Evolutionary conservation across 768 basidiomycete species (phyloP), one percentile per base, ranked within the genome.

Genomic region (Clathrus columnatus): DNA sequence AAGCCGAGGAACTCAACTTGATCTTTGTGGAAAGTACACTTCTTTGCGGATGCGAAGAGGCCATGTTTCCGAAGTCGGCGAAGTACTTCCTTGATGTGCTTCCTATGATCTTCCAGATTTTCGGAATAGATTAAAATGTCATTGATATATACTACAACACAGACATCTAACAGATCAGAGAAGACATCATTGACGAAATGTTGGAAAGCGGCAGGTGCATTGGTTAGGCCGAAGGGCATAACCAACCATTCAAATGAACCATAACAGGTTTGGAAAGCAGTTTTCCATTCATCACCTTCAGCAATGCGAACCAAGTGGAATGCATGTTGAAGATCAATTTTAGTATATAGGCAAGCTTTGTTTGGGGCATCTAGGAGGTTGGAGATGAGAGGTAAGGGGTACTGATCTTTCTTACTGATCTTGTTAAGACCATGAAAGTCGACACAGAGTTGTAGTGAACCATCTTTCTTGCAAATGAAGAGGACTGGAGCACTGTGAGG

Each of bases 71-170:
- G 43, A 27, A 23, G 7, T 51, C 29, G 7, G 10, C 63, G 62
- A 7, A 78, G 63, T 10, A 68, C 68, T 51, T 72, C 69, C 24
- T 74, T 66, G 56, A 51, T 30, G 41, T 51, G 50, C 21, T 20
- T 4, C 2, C 7, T 4, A 18, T 51, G 50, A 2, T 36, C 28
- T 27, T 51, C 29, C 5, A 4, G 17, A 14, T n/a, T 41, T 5
- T 41, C 20, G 32, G 75, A 75, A 56, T 70, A 78, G 24, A 77
- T 72, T 7, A 77, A 65, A 55, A 76, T 73, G 60, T 75, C 67
- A 51, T 75, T 70, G 0, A 76, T 53, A 61, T 76, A 78, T 43
- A 78, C 69, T 24, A 76, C 65, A 53, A 67, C 68, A 48, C 64
- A 64, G 21, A 71, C 56, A 47, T 71, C 73, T 28, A 78, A 56